Conservation (phyloP, 345 rosid species). For the Lenwebbia sp. region DNA sequence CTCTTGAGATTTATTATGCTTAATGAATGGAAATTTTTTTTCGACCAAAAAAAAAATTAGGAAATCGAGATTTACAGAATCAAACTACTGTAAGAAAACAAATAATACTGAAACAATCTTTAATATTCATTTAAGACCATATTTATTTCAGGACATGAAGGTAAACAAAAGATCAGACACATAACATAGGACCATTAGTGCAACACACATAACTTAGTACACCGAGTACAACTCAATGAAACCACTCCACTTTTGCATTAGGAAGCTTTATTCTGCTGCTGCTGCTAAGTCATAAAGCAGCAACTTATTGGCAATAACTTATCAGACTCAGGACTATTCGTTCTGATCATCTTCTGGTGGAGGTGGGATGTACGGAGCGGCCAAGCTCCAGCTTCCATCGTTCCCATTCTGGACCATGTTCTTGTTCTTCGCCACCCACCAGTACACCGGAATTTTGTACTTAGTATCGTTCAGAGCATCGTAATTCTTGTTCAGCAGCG, state of each 20-base stretch:
- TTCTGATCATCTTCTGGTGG: not conserved
- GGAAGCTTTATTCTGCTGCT: not conserved
- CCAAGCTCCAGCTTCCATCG: not conserved
- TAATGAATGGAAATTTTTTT: too few relatives aligned
- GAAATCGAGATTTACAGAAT: not conserved
- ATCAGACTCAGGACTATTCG: not conserved
- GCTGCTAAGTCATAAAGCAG: not conserved
- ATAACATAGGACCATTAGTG: not conserved
- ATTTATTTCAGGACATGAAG: not conserved
- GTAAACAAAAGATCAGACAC: not conserved
- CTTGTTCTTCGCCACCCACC: constrained; percentile 47
- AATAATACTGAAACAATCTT: rapidly evolving
- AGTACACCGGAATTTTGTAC: constrained; percentile 20
- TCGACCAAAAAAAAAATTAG: not conserved
- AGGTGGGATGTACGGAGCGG: not conserved
- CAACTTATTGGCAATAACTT: not conserved
- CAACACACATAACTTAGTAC: not conserved
- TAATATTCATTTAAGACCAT: not conserved
- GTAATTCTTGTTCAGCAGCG: constrained; percentile 33
- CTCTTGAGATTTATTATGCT: too few relatives aligned
- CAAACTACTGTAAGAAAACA: not conserved
- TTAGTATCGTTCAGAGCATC: constrained; percentile 30
- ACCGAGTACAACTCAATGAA: not conserved
- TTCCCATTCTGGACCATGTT: constrained; percentile 39
- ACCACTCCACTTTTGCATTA: not conserved